Base-by-base conservation (phyloP, 768 basidiomycete genomes). In the Termitomyces sp. region DNA sequence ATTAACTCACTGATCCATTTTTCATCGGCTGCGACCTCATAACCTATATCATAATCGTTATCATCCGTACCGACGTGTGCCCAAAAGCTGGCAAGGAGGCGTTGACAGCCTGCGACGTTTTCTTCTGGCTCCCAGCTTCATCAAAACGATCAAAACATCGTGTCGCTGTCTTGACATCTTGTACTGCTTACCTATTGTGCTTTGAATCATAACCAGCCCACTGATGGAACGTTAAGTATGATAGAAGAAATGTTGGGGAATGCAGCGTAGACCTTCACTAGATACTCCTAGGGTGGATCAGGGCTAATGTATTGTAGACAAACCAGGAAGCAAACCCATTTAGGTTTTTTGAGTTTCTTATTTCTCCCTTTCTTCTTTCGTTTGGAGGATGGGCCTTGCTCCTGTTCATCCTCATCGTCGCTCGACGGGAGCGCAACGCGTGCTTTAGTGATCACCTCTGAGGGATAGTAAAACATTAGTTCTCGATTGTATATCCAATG, bases 71-170 rank as follows among this genome's bases (percentile, higher is more conserved):
- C 87, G 20, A 89, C 62, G 52, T 86, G 76, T 5, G 69, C 65
- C 85, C 85, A 87, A 66, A 90, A 90, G 59, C 82, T 84, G n/a
- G 67, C 59, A 26, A 88, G 69, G 16, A 90, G 73, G 20, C 83
- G 77, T 16, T 78, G 69, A 64, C 88, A 90, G 27, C 76, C 72
- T 36, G 66, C 61, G 14, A 90, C 74, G 65, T 90, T 87, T 7
- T 69, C 70, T 51, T 76, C 70, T 12, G 88, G 88, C 58, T 90
- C 88, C 88, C 88, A 90, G 63, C 88, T 90, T 52, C 37, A 12
- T 18, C 5, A 18, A 14, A 41, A 29, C 5, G 37, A n/a, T 52
- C 26, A 52, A 13, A 41, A 29, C 26, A 27, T 16, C 26, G 26
- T n/a, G 10, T 39, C 12, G 26, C 10, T 18, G 37, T n/a, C n/a